A percentile compares a stretch with the other conserved stretches of the same genome.
Conservation (phyloP, 2,329 filamentous ascomycete species). For the Claviceps arundinis region DNA sequence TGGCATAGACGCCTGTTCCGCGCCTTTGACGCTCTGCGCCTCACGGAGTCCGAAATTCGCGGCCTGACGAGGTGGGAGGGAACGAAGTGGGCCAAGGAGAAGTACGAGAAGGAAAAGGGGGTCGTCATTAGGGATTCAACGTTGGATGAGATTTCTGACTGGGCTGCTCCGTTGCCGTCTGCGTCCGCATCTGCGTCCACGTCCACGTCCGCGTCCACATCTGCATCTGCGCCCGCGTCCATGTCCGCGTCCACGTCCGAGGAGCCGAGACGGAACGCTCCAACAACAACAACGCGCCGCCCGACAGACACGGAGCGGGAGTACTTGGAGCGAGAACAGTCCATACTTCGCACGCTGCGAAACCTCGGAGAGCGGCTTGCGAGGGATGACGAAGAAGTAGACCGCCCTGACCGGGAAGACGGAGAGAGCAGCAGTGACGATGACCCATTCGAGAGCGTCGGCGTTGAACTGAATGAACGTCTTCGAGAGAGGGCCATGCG, state of each 20-base stretch:
- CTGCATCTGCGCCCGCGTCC: too few relatives aligned
- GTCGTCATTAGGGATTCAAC: slow-evolving; percentile 59
- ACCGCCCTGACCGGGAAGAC: slow-evolving; percentile 9
- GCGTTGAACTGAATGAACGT: slow-evolving; percentile 49
- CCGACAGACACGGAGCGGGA: slow-evolving; percentile 8
- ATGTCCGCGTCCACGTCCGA: background rate
- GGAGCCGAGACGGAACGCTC: background rate
- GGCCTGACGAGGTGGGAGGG: slow-evolving; percentile 70
- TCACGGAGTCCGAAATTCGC: slow-evolving; percentile 59
- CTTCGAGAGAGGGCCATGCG: slow-evolving; percentile 50
- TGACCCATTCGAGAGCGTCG: slow-evolving; percentile 37
- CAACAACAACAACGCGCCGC: background rate
- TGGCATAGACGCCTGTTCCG: slow-evolving; percentile 67
- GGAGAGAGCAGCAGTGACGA: background rate
- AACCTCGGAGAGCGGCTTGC: slow-evolving; percentile 5
- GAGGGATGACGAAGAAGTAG: slow-evolving; percentile 3
- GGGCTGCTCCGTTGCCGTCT: slow-evolving; percentile 21
- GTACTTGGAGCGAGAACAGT: background rate
- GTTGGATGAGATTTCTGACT: slow-evolving; percentile 52
- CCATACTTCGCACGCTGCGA: slow-evolving; percentile 5
- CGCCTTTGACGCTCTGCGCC: slow-evolving; percentile 55
- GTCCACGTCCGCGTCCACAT: too few relatives aligned
- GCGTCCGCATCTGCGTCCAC: background rate
- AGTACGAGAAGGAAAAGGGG: slow-evolving; percentile 64
- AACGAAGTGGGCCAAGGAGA: slow-evolving; percentile 69